Conservation (phyloP, 2,329 filamentous ascomycete genomes). For the Penicillium sclerotiorum region DNA sequence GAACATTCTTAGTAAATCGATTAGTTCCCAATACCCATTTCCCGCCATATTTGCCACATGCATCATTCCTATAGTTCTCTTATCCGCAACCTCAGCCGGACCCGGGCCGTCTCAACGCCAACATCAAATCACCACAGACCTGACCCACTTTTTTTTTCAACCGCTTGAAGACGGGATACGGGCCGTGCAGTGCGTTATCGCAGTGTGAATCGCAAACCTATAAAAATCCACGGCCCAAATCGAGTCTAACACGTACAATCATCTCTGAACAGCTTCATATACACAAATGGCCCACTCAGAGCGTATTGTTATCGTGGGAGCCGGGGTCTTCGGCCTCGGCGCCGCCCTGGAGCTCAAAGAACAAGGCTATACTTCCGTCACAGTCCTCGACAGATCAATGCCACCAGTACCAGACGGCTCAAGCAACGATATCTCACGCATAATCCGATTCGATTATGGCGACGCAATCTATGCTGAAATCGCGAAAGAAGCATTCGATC, state of each 20-base stretch:
- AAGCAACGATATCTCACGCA: constrained; percentile 44
- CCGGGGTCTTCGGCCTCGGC: constrained; percentile 66
- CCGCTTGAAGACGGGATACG: not conserved
- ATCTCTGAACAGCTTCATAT: too few relatives aligned
- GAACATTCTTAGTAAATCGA: too few relatives aligned
- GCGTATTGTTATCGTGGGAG: constrained; percentile 54
- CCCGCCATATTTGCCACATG: too few relatives aligned
- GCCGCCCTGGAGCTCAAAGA: constrained; percentile 42
- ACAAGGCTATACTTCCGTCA: constrained; percentile 32
- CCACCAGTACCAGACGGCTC: constrained; percentile 42
- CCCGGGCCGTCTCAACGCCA: not conserved
- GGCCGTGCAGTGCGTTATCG: not conserved
- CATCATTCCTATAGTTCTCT: too few relatives aligned
- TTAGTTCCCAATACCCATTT: too few relatives aligned
- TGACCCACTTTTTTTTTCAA: not conserved
- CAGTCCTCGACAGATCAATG: constrained; percentile 35
- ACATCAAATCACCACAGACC: not conserved
- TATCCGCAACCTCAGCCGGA: not conserved
- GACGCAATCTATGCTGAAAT: constrained; percentile 73
- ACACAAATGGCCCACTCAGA: constrained; percentile 28
- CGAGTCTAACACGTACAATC: too few relatives aligned
- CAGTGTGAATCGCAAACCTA: not conserved
- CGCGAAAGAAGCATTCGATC: constrained; percentile 69
- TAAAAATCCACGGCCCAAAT: not conserved
- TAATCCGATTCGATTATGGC: constrained; percentile 65